phyloP scores from a whole-genome alignment of 73 alveolate genomes.

The Symbiodinium pilosum region DNA sequence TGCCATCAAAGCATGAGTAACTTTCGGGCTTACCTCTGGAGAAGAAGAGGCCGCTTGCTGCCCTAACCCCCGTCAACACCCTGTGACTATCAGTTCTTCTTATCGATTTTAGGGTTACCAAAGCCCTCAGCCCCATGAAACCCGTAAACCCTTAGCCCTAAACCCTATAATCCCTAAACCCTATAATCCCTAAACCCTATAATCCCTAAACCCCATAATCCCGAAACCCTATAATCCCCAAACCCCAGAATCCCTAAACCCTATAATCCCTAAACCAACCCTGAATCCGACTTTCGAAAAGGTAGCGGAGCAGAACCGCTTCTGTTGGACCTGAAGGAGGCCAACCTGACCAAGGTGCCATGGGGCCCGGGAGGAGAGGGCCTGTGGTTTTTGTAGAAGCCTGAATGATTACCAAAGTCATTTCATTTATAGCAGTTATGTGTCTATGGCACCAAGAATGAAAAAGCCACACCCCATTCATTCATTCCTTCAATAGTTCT shows the following conservation, averaged over 20 bases:
- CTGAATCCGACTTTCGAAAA: background rate
- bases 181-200: background rate
- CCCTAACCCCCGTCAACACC: too few relatives aligned
- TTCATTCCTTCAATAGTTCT: too few relatives aligned
- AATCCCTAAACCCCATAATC: background rate
- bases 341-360: slow-evolving; percentile 21
- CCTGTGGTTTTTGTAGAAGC: background rate
- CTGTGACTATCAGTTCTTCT: too few relatives aligned
- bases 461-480: too few relatives aligned
- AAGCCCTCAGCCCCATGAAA: too few relatives aligned
- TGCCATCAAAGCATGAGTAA: too few relatives aligned
- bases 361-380: background rate
- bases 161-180: background rate
- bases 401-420: too few relatives aligned
- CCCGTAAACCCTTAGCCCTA: background rate
- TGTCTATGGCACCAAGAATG: too few relatives aligned
- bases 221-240: background rate
- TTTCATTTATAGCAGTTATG: too few relatives aligned
- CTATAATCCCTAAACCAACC: background rate
- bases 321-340: slow-evolving; percentile 58
- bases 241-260: background rate
- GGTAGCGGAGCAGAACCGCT: background rate
- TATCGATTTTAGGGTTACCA: too few relatives aligned
- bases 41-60: too few relatives aligned
- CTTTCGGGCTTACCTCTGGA: too few relatives aligned